Evolutionary conservation across 768 basidiomycete genomes (phyloP).

Genomic region (Xerocomellus chrysenteron): DNA sequence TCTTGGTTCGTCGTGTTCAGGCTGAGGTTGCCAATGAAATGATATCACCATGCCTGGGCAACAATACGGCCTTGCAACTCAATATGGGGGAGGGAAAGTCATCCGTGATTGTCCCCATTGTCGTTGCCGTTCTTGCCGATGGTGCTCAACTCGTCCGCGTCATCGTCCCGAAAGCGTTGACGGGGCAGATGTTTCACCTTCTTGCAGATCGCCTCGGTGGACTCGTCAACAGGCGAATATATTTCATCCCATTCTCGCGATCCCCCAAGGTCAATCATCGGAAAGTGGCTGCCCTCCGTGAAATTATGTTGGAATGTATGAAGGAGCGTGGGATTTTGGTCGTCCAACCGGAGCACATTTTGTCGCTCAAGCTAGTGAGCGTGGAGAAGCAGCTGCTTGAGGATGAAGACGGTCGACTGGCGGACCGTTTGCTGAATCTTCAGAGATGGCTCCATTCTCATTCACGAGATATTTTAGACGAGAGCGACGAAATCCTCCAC

Average conservation of each 20-base stretch:
- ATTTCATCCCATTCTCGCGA: slow-evolving; percentile 51
- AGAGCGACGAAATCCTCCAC: slow-evolving; percentile 35
- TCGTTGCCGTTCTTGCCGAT: slow-evolving; percentile 41
- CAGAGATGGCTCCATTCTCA: slow-evolving; percentile 24
- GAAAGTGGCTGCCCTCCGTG: slow-evolving; percentile 25
- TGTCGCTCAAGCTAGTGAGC: slow-evolving; percentile 50
- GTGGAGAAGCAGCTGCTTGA: slow-evolving; percentile 35
- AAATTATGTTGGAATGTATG: slow-evolving; percentile 41
- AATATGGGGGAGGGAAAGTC: slow-evolving; percentile 63
- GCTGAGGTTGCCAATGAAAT: slow-evolving; percentile 43
- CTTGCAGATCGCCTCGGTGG: slow-evolving; percentile 44
- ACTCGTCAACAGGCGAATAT: slow-evolving; percentile 46
- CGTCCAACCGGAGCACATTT: slow-evolving; percentile 52
- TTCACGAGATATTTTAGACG: slow-evolving; percentile 31
- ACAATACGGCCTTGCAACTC: slow-evolving; percentile 46
- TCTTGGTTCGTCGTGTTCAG: slow-evolving; percentile 45
- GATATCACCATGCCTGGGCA: slow-evolving; percentile 38
- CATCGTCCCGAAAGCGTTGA: slow-evolving; percentile 49
- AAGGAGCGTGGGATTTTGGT: slow-evolving; percentile 43
- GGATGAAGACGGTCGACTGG: neutral
- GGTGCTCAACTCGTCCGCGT: slow-evolving; percentile 45
- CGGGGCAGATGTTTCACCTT: slow-evolving; percentile 49
- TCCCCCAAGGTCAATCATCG: slow-evolving; percentile 24
- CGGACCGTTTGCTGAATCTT: slow-evolving; percentile 25
- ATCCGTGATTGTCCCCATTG: slow-evolving; percentile 47